Base-by-base conservation (phyloP, 495 filamentous ascomycete genomes). In the Podospora bellae-mahoneyi region DNA sequence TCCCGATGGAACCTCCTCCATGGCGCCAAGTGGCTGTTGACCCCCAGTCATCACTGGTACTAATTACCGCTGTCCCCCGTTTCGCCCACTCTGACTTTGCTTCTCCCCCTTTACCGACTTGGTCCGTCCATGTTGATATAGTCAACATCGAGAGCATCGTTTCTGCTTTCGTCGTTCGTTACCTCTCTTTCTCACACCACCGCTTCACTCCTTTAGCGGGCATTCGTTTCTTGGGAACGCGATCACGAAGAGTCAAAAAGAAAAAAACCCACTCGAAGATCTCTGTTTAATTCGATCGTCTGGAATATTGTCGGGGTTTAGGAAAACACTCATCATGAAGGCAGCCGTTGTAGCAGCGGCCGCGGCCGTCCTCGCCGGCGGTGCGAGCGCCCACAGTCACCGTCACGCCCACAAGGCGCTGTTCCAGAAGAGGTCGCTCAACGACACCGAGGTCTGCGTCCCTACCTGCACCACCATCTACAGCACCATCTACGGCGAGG, bases 181-280 rank as follows among this genome's bases (percentile, higher is more conserved):
- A 74, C 75, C 71, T 71, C 72, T 74, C 69, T 58, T 61, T 79
- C 82, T 81, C 81, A 74, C 81, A 89, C 85, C 78, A 93, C 92
- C 91, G 92, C 92, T 94, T 94, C 92, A 94, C 90, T 96, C 92
- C 75, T 96, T 96, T 84, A 94, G 92, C 92, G 91, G 92, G 90
- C 91, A 90, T 83, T 94, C 91, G 81, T 92, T 93, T 70, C 56
- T 61, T 58, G 53, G 19, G 64, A 74, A 73, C 77, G 69, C 69
- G 72, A 76, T 75, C 76, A 85, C 72, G 69, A 60, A 67, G 63
- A 67, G 68, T 66, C 44, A 68, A 73, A 70, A 64, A 67, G 65
- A 23, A 39, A 70, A 66, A 72, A 62, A 63, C 66, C 64, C 66
- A 66, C 64, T 23, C 53, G 60, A 66, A 59, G 60, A 56, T 56